Evolutionary conservation across 176 grass and related monocot genomes (phyloP).

Genomic region (Eremochloa ophiuroides): DNA sequence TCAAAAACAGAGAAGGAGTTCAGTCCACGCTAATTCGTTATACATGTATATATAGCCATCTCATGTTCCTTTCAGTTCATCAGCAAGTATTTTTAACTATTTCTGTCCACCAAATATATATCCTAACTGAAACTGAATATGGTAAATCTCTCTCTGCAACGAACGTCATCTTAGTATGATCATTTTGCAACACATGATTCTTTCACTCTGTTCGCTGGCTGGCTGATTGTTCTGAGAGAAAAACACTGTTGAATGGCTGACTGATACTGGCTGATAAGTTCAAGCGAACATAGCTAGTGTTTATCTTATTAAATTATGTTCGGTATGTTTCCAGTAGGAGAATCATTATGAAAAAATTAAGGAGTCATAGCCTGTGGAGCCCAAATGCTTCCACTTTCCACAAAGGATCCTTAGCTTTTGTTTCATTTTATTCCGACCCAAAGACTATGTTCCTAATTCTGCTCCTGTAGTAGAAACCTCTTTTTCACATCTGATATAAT

Average conservation of each 20-base stretch:
- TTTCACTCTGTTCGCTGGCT: too few species aligned
- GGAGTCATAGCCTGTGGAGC: not conserved
- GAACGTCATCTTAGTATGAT: not conserved
- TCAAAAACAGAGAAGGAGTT: not conserved
- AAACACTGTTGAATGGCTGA: too few species aligned
- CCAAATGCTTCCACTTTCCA: not conserved
- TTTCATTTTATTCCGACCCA: slow-evolving; percentile 2
- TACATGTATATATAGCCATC: not conserved
- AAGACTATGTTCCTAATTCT: not conserved
- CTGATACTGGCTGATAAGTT: too few species aligned
- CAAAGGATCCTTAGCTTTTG: not conserved
- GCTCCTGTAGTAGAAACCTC: not conserved
- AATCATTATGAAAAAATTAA: not conserved
- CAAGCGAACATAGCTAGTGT: too few species aligned
- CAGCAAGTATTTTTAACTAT: not conserved
- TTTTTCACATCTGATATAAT: not conserved
- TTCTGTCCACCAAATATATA: not conserved
- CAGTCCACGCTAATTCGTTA: not conserved
- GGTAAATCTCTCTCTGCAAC: not conserved
- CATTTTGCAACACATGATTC: not conserved
- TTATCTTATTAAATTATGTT: not conserved
- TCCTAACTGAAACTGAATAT: not conserved
- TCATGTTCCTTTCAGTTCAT: not conserved
- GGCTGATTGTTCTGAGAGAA: too few species aligned
- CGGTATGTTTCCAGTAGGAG: not conserved